Conservation (phyloP, 106 monocot species). For the Amphibolis antarctica region DNA sequence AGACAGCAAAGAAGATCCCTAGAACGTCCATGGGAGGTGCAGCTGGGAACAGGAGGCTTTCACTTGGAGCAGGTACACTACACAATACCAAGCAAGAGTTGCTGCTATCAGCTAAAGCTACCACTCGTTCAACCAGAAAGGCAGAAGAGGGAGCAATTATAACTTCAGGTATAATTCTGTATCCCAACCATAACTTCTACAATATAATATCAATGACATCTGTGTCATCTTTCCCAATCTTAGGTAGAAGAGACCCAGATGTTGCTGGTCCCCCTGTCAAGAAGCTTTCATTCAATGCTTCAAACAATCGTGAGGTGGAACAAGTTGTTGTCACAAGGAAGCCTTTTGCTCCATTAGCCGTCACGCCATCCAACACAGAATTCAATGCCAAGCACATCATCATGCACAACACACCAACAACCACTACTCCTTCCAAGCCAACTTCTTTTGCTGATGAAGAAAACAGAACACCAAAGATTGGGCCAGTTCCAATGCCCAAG, state of each 20-base stretch:
- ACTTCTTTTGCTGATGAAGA: slow-evolving; percentile 7
- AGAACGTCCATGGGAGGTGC: slow-evolving; percentile 38
- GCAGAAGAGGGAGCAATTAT: slow-evolving; percentile 19
- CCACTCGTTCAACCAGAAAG: slow-evolving; percentile 36
- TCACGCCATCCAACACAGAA: neutral
- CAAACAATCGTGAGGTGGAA: slow-evolving; percentile 13
- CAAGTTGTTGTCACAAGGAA: slow-evolving; percentile 8
- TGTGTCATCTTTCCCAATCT: neutral
- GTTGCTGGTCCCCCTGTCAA: slow-evolving; percentile 31
- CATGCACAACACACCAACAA: neutral
- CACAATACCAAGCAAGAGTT: slow-evolving; percentile 19
- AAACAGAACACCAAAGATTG: slow-evolving; percentile 14
- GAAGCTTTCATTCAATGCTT: slow-evolving; percentile 17
- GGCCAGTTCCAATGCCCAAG: slow-evolving; percentile 10
- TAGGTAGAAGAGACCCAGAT: slow-evolving; percentile 33
- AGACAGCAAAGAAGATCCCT: slow-evolving; percentile 39
- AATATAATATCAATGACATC: neutral
- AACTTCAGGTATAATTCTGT: slow-evolving; percentile 32
- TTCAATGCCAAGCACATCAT: slow-evolving; percentile 4
- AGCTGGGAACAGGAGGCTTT: slow-evolving; percentile 32
- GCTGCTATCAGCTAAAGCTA: slow-evolving; percentile 13
- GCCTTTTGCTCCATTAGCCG: slow-evolving; percentile 24
- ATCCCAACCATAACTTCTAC: neutral
- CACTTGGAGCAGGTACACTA: slow-evolving; percentile 31
- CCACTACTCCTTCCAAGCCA: slow-evolving; percentile 6